A percentile compares a stretch with the other conserved stretches of the same genome.
These are phyloP conservation scores for Mycosphaerelloides madeirae DNA, from an alignment of 2,329 filamentous ascomycete genomes.

Conservation along the genomic window DNA sequence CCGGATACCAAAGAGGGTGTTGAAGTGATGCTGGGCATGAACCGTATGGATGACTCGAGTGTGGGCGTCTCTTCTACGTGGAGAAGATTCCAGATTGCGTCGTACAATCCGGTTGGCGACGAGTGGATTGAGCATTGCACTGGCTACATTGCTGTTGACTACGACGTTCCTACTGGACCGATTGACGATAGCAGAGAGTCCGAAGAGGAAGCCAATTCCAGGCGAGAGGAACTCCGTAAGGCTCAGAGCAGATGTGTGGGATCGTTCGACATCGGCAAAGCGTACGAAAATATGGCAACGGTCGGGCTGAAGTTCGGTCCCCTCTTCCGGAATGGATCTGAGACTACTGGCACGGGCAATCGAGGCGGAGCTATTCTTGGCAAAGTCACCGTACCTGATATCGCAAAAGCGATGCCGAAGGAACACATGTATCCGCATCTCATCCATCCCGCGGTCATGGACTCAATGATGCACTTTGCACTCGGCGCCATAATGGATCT, in stretches of 20 bases:
- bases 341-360: constrained; percentile 3
- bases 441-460: constrained; percentile 53
- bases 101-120: constrained; percentile 1
- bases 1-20: constrained; percentile 8
- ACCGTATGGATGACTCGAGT: constrained; percentile 5
- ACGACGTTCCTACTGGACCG: constrained; percentile 1
- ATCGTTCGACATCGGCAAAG: background rate
- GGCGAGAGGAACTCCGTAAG: background rate
- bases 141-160: constrained; percentile 1
- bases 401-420: constrained; percentile 50
- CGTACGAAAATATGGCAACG: constrained; percentile 10
- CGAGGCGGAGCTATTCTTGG: constrained; percentile 7
- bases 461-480: constrained; percentile 9
- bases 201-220: background rate
- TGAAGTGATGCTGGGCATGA: constrained; percentile 10
- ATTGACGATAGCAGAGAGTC: background rate
- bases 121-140: constrained; percentile 8
- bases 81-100: constrained; percentile 3
- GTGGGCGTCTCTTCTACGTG: constrained; percentile 1
- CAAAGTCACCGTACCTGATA: constrained; percentile 28
- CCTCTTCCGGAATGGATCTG: constrained; percentile 13
- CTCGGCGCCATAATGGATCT: constrained; percentile 7
- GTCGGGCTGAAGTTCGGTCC: constrained; percentile 16
- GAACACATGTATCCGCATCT: constrained; percentile 52
- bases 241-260: constrained; percentile 1